These are phyloP conservation scores for Blastomyces silverae DNA, from an alignment of 2,329 filamentous ascomycete genomes.

Conservation along the genomic window DNA sequence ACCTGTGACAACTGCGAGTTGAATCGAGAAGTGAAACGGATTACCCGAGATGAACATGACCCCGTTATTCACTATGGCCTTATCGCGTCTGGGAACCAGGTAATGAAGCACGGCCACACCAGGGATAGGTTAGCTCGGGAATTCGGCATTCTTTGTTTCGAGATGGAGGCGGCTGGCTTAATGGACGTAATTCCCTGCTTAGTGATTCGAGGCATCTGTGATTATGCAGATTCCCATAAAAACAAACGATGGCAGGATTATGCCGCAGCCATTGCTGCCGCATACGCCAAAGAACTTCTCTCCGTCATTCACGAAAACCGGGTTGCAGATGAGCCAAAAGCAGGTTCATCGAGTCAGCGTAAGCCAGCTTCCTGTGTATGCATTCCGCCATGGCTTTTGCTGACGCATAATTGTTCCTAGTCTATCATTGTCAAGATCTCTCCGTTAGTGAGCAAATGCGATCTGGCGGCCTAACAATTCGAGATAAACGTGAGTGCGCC, in stretches of 20 bases:
- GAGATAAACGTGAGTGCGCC: neutral
- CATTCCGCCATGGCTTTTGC: neutral
- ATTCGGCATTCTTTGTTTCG: conserved; percentile 26
- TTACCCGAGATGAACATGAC: neutral
- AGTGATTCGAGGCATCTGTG: conserved; percentile 39
- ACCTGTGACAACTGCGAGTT: conserved; percentile 11
- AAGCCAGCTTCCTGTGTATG: neutral
- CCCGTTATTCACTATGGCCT: conserved; percentile 25
- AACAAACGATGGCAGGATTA: conserved; percentile 36
- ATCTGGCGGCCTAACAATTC: neutral
- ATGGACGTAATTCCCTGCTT: conserved; percentile 33
- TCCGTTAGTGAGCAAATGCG: neutral
- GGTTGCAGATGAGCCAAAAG: neutral
- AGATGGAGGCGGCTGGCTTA: conserved; percentile 33
- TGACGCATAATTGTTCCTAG: neutral
- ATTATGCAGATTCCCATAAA: conserved; percentile 40
- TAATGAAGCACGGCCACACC: conserved; percentile 22
- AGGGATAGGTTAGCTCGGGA: conserved; percentile 19
- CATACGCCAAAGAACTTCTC: conserved; percentile 25
- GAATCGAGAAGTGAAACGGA: neutral
- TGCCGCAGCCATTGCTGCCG: conserved; percentile 31
- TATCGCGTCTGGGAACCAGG: conserved; percentile 26
- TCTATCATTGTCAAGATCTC: neutral
- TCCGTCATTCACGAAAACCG: conserved; percentile 7
- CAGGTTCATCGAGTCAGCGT: neutral